Base-by-base conservation (phyloP, 2,329 filamentous ascomycete species). In the Endoconidiophora polonica region DNA sequence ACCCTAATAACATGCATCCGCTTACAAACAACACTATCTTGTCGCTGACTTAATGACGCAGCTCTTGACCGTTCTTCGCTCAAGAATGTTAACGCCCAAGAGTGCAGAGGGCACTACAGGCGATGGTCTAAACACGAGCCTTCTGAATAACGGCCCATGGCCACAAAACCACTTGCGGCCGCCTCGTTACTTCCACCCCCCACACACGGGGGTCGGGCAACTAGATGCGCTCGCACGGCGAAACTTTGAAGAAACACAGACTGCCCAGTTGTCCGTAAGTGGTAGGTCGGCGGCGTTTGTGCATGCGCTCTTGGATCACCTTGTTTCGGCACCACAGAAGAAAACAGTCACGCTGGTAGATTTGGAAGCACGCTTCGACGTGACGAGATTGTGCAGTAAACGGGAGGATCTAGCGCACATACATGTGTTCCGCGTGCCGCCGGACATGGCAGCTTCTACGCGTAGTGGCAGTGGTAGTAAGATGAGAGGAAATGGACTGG, bases 301-400 rank as follows among this genome's bases (percentile, higher is more conserved):
- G 36, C 77, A 80, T 63, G 64, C 68, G 48, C 61, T 81, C 3
- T 59, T 76, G 22, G 71, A 71, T 3, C 65, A 65, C 2, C 64
- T 79, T 37, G 62, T 78, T n/a, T 61, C 66, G 0, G 55, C 66
- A 3, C 71, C 73, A 7, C 62, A 69, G 46, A 55, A 57, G 29
- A 71, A 73, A 57, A 63, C 72, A 5, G 58, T 81, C 5, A 63
- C 73, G 0, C 56, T 81, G 5, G 57, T 81, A 44, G 77, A 81
- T 56, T 59, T 71, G 1, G 73, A 76, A 43, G 64, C 65, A 6
- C 66, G 68, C 6, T 81, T 81, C 54, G 74, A 79, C 52, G 61
- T 68, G 2, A 69, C 68, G 5, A 64, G 68, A 2, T 62, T 77
- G 5, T 55, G 55, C 46, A 70, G 58, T 56, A 49, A 52, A 40